Evolutionary conservation across 306 rosid genomes (phyloP), one percentile per base, ranked within the genome.

Genomic region (Arachis hypogaea): DNA sequence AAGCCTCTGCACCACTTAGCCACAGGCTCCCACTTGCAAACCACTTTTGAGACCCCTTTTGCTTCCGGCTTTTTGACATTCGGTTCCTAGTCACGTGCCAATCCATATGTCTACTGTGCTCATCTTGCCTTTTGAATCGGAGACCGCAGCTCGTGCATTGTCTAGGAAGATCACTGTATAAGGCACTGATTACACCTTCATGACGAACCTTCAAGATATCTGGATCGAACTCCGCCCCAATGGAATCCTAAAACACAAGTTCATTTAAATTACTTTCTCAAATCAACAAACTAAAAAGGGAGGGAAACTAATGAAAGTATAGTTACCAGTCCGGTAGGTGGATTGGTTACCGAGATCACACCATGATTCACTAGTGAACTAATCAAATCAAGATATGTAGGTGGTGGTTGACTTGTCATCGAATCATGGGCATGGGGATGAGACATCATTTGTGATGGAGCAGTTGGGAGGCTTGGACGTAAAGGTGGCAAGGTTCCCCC

Each of bases 51-150:
- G 97, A 89, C 49, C 93, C 85, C 82, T 91, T 94, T 86, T 94
- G 98, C 80, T 91, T 94, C 60, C 88, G 92, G 68, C 52, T 91
- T 81, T 86, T 94, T 6, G 96, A 91, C 97, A 94, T 94, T 10
- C 96, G 87, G 55, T 94, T 94, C 88, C 82, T 94, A 33, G 97
- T 91, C 63, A 94, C 98, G 77, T 94, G 98, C 97, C 97, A 94
- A 80, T 94, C 97, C 98, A 94, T 94, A 86, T 91, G 97, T 81
- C 77, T 86, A 80, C 97, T 82, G 82, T 94, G 98, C 80, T 89
- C 95, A 66, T 91, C 97, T 87, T 91, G 97, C 85, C 86, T 74
- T 85, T 84, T 94, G 82, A 94, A 91, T 30, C 98, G 82, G 66
- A 93, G 92, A 50, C 96, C 98, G 78, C 98, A 93, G 52, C 96